Percentiles rank a stretch among this genome's conserved stretches.
These are phyloP conservation scores for Lunasporangiospora selenospora DNA, from an alignment of 192 early-diverging fungal genomes.

Conservation along the genomic window DNA sequence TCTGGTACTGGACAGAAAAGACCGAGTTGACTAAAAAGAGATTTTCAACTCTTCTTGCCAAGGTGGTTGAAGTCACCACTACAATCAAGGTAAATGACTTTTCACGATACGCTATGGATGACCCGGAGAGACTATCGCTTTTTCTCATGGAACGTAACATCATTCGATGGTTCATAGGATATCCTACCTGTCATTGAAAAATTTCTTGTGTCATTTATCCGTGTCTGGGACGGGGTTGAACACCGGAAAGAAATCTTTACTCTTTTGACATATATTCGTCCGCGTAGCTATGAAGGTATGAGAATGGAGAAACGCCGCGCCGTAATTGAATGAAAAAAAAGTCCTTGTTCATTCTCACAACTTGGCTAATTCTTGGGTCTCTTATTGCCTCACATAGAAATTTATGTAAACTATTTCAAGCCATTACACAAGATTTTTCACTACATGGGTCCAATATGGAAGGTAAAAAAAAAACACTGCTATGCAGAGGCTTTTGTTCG, in stretches of 20 bases:
- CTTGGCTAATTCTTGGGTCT: conserved; percentile 1
- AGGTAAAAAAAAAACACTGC: conserved; percentile 34
- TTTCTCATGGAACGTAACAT: neutral
- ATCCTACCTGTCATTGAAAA: conserved; percentile 56
- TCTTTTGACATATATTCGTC: conserved; percentile 52
- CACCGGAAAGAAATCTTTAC: conserved; percentile 54
- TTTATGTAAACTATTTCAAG: conserved; percentile 42
- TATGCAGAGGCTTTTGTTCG: neutral
- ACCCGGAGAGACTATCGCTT: no score
- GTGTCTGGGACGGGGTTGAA: conserved; percentile 56
- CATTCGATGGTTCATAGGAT: conserved; percentile 26
- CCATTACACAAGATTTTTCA: conserved; percentile 49
- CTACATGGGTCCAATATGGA: conserved; percentile 53
- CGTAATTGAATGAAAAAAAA: no score
- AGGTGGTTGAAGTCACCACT: conserved; percentile 44
- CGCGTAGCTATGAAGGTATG: conserved; percentile 53
- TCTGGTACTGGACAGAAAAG: conserved; percentile 53
- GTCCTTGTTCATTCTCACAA: neutral
- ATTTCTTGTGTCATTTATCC: conserved; percentile 52
- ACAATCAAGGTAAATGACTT: conserved; percentile 51
- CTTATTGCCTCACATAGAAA: conserved; percentile 28
- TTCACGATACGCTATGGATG: neutral
- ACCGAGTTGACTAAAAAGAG: conserved; percentile 15
- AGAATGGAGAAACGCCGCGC: no score
- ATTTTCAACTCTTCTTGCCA: conserved; percentile 43